Conservation (phyloP, 192 early-diverging fungal genomes). For the Allomyces macrogynus region DNA sequence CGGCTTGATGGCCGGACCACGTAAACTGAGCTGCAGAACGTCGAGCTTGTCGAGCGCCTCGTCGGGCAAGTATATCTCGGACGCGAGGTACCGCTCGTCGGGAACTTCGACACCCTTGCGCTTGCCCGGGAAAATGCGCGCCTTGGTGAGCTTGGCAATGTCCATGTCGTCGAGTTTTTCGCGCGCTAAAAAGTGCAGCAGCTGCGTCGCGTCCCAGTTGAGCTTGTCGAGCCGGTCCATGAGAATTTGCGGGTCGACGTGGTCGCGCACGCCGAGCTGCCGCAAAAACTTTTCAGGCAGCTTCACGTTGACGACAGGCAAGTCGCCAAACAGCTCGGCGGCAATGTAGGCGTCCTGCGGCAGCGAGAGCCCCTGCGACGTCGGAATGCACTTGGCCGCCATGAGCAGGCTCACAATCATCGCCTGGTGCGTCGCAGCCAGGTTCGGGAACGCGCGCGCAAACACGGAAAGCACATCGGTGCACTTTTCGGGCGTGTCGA, state of each 20-base stretch:
- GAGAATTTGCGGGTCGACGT: constrained; percentile 17
- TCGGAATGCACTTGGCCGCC: constrained; percentile 37
- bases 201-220: too few species aligned
- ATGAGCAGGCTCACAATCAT: constrained; percentile 12
- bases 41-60: not conserved
- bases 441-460: constrained; percentile 17
- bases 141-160: too few species aligned
- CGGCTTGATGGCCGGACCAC: too few species aligned
- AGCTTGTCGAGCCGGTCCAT: too few species aligned
- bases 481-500: constrained; percentile 5
- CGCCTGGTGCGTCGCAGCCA: constrained; percentile 10
- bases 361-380: constrained; percentile 39
- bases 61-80: constrained; percentile 3
- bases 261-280: constrained; percentile 22
- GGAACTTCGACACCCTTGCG: not conserved
- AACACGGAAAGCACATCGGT: constrained; percentile 27
- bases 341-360: constrained; percentile 59
- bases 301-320: constrained; percentile 48
- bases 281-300: constrained; percentile 21
- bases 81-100: not conserved
- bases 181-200: too few species aligned
- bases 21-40: not conserved
- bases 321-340: constrained; percentile 63
- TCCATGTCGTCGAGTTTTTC: too few species aligned
- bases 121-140: constrained; percentile 2